Conservation (phyloP, 2,329 filamentous ascomycete species). For the Phyllosticta citriasiana region DNA sequence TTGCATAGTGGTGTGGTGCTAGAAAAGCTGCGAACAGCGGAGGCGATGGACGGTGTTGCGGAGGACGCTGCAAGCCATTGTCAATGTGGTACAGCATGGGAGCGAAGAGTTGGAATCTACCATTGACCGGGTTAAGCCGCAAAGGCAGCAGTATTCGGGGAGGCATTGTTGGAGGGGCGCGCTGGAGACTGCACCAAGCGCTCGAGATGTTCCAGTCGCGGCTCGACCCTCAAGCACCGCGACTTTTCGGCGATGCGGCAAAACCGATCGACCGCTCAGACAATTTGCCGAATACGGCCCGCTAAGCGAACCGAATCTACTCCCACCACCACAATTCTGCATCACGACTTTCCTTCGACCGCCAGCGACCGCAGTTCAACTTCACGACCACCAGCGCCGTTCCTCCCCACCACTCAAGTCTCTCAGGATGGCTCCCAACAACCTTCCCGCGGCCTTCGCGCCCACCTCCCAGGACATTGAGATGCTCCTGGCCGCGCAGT, state of each 20-base stretch:
- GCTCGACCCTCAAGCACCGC: background rate
- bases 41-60: conserved; percentile 23
- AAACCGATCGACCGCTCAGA: conserved; percentile 5
- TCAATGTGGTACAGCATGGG: background rate
- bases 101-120: conserved; percentile 16
- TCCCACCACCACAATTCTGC: conserved; percentile 11
- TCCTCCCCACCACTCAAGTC: conserved; percentile 19
- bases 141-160: conserved; percentile 36
- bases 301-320: conserved; percentile 13
- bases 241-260: conserved; percentile 1
- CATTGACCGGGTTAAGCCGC: conserved; percentile 32
- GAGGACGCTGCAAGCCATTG: conserved; percentile 1
- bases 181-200: background rate
- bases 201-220: background rate
- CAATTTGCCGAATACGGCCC: conserved; percentile 11
- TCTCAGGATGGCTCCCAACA: conserved; percentile 86
- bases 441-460: conserved; percentile 93
- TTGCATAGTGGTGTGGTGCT: conserved; percentile 54
- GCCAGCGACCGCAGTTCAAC: conserved; percentile 17
- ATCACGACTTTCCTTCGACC: conserved; percentile 9
- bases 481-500: conserved; percentile 95
- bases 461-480: conserved; percentile 97
- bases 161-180: conserved; percentile 29
- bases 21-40: conserved; percentile 43
- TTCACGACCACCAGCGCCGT: conserved; percentile 11